phyloP scores from a whole-genome alignment of 805 yeast genomes.

The Yarrowia divulgata region DNA sequence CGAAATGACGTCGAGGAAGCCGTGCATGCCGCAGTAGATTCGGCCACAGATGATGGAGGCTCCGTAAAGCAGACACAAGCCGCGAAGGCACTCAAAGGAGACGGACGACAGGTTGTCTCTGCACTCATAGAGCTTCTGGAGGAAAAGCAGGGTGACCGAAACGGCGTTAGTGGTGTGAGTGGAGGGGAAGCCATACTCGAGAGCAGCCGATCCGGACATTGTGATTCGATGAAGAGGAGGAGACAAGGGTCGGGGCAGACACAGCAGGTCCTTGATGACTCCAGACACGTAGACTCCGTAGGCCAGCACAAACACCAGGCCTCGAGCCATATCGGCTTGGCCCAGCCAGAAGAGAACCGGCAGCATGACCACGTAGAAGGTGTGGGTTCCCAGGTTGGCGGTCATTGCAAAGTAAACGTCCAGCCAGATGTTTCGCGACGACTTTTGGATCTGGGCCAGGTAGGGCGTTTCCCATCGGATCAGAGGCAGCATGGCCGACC shows the following conservation, averaged over 20 bases:
- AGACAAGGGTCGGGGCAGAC: slow-evolving; percentile 89
- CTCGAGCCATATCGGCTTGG: slow-evolving; percentile 62
- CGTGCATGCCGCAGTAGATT: slow-evolving; percentile 97
- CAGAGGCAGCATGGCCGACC: slow-evolving; percentile 62
- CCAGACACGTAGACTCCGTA: slow-evolving; percentile 67
- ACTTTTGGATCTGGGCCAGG: slow-evolving; percentile 63
- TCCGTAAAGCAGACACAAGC: slow-evolving; percentile 57
- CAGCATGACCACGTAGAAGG: slow-evolving; percentile 87
- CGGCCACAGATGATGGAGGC: slow-evolving; percentile 77
- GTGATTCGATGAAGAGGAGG: slow-evolving; percentile 93
- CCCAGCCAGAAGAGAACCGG: slow-evolving; percentile 91
- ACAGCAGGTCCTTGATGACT: slow-evolving; percentile 77
- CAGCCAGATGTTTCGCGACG: slow-evolving; percentile 56
- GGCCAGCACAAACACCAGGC: slow-evolving; percentile 70
- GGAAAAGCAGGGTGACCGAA: slow-evolving; percentile 67
- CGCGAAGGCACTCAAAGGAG: slow-evolving; percentile 30
- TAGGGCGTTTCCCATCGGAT: slow-evolving; percentile 70
- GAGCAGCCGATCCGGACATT: slow-evolving; percentile 85
- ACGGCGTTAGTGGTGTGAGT: slow-evolving; percentile 96
- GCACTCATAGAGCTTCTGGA: slow-evolving; percentile 43
- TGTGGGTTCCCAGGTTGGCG: slow-evolving; percentile 90
- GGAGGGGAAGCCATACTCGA: slow-evolving; percentile 94
- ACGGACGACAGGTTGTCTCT: slow-evolving; percentile 26
- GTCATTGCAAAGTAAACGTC: slow-evolving; percentile 86
- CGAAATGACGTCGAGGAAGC: slow-evolving; percentile 72